Conservation (phyloP, 179 eudicot species). For the Actinidia chinensis region DNA sequence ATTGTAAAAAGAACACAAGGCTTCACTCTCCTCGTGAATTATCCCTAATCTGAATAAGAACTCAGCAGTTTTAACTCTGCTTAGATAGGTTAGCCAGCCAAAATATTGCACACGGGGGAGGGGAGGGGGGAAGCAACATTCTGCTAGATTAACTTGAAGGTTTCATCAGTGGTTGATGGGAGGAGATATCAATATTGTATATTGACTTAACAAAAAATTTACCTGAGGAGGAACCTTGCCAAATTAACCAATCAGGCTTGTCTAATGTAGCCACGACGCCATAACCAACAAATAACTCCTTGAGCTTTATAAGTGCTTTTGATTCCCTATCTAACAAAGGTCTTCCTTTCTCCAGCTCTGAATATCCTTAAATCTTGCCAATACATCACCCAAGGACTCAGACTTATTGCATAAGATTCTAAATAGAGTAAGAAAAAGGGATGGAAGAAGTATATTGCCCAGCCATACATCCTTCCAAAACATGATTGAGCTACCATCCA, state of each 20-base stretch:
- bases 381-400: background rate
- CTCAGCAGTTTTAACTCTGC: too few species aligned
- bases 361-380: background rate
- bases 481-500: background rate
- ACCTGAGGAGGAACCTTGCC: background rate
- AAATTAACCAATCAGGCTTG: background rate
- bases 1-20: too few species aligned
- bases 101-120: too few species aligned
- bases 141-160: too few species aligned
- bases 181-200: too few species aligned
- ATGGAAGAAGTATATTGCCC: background rate
- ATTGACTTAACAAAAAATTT: too few species aligned
- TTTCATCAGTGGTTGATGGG: too few species aligned
- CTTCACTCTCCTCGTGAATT: too few species aligned
- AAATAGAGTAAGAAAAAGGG: background rate
- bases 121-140: too few species aligned
- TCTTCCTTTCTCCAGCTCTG: background rate
- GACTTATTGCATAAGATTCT: background rate
- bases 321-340: background rate
- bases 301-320: background rate
- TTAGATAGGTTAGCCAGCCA: too few species aligned
- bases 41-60: too few species aligned
- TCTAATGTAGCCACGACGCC: background rate
- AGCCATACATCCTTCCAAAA: background rate
- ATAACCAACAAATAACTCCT: too few species aligned